Conservation (phyloP, 2,329 filamentous ascomycete species). For the Epichloe sibirici region DNA sequence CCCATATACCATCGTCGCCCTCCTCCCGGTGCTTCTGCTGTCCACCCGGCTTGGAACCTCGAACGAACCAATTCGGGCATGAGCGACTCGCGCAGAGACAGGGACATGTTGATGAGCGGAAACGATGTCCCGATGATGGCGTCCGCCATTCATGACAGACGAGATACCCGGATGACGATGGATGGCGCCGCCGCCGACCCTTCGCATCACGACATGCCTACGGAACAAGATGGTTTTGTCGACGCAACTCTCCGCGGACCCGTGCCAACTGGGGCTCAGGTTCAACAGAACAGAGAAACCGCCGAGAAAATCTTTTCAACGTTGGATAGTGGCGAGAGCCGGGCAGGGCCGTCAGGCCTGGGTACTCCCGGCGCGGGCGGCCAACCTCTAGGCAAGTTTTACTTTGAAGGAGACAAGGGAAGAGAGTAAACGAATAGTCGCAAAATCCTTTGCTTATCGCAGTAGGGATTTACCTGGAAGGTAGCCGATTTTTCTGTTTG, state of each 20-base stretch:
- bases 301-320: slow-evolving; percentile 53
- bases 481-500: neutral
- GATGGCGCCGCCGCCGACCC: slow-evolving; percentile 53
- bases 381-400: slow-evolving; percentile 43
- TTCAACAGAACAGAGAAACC: slow-evolving; percentile 32
- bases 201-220: slow-evolving; percentile 31
- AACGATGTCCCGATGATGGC: slow-evolving; percentile 33
- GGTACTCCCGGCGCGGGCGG: slow-evolving; percentile 32
- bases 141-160: slow-evolving; percentile 36
- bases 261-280: slow-evolving; percentile 26
- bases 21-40: slow-evolving; percentile 27
- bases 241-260: slow-evolving; percentile 53
- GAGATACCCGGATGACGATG: slow-evolving; percentile 55
- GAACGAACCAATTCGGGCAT: slow-evolving; percentile 41
- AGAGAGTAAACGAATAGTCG: slow-evolving; percentile 5
- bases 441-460: neutral
- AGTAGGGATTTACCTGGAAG: neutral
- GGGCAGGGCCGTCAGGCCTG: slow-evolving; percentile 24
- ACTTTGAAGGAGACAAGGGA: slow-evolving; percentile 41
- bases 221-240: slow-evolving; percentile 43
- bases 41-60: slow-evolving; percentile 28
- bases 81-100: slow-evolving; percentile 31
- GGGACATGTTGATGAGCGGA: slow-evolving; percentile 20
- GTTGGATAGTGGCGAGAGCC: slow-evolving; percentile 38
- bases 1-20: slow-evolving; percentile 52